Percentiles rank a stretch among this genome's conserved stretches.
Evolutionary conservation across 148 eudicot genomes (phyloP).

Genomic region (Gaultheria prostrata): DNA sequence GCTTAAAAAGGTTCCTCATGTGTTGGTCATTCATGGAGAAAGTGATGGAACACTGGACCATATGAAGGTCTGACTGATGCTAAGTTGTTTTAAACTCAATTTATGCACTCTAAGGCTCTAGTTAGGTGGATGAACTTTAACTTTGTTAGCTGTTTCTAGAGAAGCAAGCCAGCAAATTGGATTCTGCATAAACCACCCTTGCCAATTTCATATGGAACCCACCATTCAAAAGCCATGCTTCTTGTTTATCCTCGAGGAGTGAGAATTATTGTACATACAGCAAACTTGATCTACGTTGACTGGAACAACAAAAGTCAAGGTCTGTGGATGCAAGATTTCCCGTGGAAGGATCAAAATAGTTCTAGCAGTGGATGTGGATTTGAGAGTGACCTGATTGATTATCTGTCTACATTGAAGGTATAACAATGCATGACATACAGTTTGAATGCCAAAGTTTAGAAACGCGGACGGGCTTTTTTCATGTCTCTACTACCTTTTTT

Average conservation of each 20-base stretch:
- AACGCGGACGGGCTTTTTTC: background rate
- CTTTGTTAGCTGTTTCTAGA: constrained; percentile 43
- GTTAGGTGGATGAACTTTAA: constrained; percentile 7
- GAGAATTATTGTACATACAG: constrained; percentile 86
- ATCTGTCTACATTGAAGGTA: constrained; percentile 83
- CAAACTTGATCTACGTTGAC: constrained; percentile 88
- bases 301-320: constrained; percentile 99
- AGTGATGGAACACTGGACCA: constrained; percentile 72
- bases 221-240: constrained; percentile 96
- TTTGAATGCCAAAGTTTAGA: background rate
- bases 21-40: constrained; percentile 90
- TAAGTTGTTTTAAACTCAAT: constrained; percentile 6
- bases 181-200: constrained; percentile 87
- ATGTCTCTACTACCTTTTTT: background rate
- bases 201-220: constrained; percentile 95
- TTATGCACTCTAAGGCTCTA: constrained; percentile 16
- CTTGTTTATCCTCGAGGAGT: constrained; percentile 92
- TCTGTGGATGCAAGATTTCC: constrained; percentile 99
- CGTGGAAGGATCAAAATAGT: constrained; percentile 71
- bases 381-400: constrained; percentile 79
- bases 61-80: constrained; percentile 60
- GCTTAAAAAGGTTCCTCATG: constrained; percentile 79
- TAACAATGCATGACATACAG: background rate
- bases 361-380: constrained; percentile 55
- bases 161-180: constrained; percentile 72